Conservation (phyloP, 192 early-diverging fungal species). For the Gorgonomyces haynaldii region DNA sequence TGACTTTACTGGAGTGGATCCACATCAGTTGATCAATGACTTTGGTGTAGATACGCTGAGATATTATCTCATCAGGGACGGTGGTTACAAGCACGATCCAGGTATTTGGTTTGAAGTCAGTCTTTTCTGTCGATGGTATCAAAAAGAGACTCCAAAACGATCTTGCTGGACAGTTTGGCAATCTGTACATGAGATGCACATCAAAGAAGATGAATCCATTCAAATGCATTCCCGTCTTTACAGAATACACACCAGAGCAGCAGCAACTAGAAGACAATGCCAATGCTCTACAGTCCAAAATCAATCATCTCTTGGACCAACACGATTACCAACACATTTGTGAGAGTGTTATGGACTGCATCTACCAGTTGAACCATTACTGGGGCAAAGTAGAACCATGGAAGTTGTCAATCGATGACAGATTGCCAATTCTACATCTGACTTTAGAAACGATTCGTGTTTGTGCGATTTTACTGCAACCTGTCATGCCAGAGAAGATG, state of each 20-base stretch:
- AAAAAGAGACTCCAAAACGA: constrained; percentile 61
- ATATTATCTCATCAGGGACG: constrained; percentile 84
- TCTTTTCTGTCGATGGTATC: constrained; percentile 61
- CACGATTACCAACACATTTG: constrained; percentile 12
- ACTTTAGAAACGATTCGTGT: constrained; percentile 65
- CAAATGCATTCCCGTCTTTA: constrained; percentile 20
- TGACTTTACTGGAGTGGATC: constrained; percentile 84
- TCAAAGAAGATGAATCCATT: constrained; percentile 43
- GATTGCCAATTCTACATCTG: constrained; percentile 60
- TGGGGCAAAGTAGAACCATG: constrained; percentile 68
- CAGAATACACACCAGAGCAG: constrained; percentile 7
- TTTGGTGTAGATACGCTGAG: constrained; percentile 82
- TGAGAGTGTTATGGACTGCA: not conserved
- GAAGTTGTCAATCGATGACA: constrained; percentile 42
- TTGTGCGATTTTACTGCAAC: constrained; percentile 62
- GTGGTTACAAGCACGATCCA: constrained; percentile 74
- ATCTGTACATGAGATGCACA: constrained; percentile 60
- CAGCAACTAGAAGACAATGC: constrained; percentile 21
- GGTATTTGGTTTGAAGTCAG: constrained; percentile 21
- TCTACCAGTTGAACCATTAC: constrained; percentile 50
- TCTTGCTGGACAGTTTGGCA: constrained; percentile 73
- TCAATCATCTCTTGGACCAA: constrained; percentile 14
- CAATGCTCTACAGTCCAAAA: constrained; percentile 17
- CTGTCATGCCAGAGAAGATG: constrained; percentile 76
- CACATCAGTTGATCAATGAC: constrained; percentile 49